Base-by-base conservation (phyloP, 116 monocot species). In the Zostera marina region DNA sequence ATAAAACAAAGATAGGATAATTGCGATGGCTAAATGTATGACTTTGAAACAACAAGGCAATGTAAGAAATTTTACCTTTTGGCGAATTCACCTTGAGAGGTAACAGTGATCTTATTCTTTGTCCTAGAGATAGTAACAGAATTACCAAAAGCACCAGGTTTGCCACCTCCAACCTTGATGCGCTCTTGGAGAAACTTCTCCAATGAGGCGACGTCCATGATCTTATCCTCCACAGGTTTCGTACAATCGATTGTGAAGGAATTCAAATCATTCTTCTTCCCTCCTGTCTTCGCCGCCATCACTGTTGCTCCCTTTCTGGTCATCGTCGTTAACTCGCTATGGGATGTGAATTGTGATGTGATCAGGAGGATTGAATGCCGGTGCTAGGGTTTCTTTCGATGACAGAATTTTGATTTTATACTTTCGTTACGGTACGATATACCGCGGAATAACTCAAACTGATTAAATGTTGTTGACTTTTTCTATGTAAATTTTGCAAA, bases 111-210 rank as follows among this genome's bases (percentile, higher is more conserved):
- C 73, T 88, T 88, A 55, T 19, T 73, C 72, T 74, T 88, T 14
- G 81, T 79, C 5, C 83, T 69, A 22, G 72, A 54, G 56, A 83
- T 64, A 41, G 73, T 70, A 53, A 88, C 77, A 25, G 72, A 53
- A 11, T 88, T 79, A 4, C 88, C 88, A 22, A 88, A 47, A 19
- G 65, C 70, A 9, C 88, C 82, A 15, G 88, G 70, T 70, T 88
- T 88, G 10, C 87, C 87, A 9, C 82, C 83, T 32, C 63, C 73
- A 57, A 83, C 88, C 75, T 88, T 82, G 77, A 88, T 79, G 15
- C 88, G 69, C 67, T 88, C 88, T 77, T 83, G 88, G 5, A 88
- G 88, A 61, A 88, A 88, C 70, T 88, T 88, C 77, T 88, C 88
- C 23, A 88, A 70, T 44, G 80, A 82, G 12, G 88, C 88, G 58